phyloP scores from a whole-genome alignment of 352 stramenopile genomes.

The Globisporangium viniferum region DNA sequence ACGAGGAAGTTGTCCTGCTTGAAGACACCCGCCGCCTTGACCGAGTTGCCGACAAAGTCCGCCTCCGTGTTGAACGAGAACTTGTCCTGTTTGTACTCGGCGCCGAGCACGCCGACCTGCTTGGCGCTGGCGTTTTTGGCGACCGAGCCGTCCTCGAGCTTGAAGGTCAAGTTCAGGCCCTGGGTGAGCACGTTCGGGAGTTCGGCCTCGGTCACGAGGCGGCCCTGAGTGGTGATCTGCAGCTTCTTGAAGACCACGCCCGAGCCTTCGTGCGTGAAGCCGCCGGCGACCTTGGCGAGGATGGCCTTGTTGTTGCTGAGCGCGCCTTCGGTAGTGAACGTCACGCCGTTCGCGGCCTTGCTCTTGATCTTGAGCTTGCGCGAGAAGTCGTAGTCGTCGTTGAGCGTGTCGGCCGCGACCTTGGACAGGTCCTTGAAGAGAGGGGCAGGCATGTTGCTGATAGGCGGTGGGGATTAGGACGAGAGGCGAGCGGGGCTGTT shows the following conservation, averaged over 20 bases:
- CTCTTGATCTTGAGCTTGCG: conserved; percentile 84
- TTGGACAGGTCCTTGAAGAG: conserved; percentile 84
- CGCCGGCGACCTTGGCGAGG: conserved; percentile 73
- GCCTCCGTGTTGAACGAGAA: conserved; percentile 70
- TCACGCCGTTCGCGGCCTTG: conserved; percentile 69
- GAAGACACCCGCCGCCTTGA: conserved; percentile 51
- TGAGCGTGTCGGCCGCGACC: conserved; percentile 69
- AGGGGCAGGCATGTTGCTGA: conserved; percentile 41
- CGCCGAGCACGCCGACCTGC: conserved; percentile 68
- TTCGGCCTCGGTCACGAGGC: conserved; percentile 75
- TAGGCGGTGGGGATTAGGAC: conserved; percentile 28
- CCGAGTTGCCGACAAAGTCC: conserved; percentile 72
- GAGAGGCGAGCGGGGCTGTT: not conserved
- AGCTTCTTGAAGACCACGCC: conserved; percentile 85
- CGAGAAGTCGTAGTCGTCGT: conserved; percentile 77
- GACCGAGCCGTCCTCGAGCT: conserved; percentile 78
- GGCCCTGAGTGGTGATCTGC: conserved; percentile 78
- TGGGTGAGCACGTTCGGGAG: conserved; percentile 73
- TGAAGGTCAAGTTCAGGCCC: conserved; percentile 79
- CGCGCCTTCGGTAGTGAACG: conserved; percentile 72
- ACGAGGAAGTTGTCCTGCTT: conserved; percentile 65
- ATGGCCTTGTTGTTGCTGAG: conserved; percentile 84
- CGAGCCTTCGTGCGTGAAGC: conserved; percentile 66
- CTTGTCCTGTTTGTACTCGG: conserved; percentile 78
- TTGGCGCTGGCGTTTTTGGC: conserved; percentile 71